Evolutionary conservation across 2,329 filamentous ascomycete genomes (phyloP).

Genomic region (Fusarium xyrophilum): DNA sequence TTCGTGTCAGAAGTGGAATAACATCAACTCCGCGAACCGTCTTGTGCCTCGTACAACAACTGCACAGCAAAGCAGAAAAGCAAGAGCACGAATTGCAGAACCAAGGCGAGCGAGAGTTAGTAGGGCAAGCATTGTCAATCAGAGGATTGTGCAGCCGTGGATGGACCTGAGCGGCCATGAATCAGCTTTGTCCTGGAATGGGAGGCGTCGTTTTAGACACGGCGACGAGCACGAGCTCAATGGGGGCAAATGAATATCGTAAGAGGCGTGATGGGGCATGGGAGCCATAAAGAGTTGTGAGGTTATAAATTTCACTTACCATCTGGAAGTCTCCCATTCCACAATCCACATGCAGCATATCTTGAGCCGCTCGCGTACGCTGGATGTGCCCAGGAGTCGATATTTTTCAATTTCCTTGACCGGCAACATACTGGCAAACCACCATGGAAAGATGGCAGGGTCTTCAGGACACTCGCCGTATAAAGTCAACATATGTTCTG

Average conservation of each 20-base stretch:
- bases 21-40: slow-evolving; percentile 8
- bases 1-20: slow-evolving; percentile 22
- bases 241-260: background rate
- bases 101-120: slow-evolving; percentile 30
- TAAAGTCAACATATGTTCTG: slow-evolving; percentile 72
- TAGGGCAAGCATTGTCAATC: slow-evolving; percentile 29
- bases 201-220: slow-evolving; percentile 28
- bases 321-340: slow-evolving; percentile 72
- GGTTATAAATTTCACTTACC: slow-evolving; percentile 60
- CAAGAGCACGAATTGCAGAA: slow-evolving; percentile 24
- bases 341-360: slow-evolving; percentile 81
- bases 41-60: slow-evolving; percentile 9
- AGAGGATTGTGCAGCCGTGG: slow-evolving; percentile 45
- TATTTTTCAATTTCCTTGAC: slow-evolving; percentile 83
- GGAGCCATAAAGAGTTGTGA: background rate
- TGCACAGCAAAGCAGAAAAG: slow-evolving; percentile 21
- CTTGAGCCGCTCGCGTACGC: slow-evolving; percentile 82
- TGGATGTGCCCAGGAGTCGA: slow-evolving; percentile 72
- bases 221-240: slow-evolving; percentile 6
- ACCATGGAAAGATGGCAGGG: slow-evolving; percentile 82
- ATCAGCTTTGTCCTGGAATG: slow-evolving; percentile 41
- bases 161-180: slow-evolving; percentile 42
- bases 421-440: slow-evolving; percentile 84
- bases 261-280: background rate
- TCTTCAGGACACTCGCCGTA: slow-evolving; percentile 82